Evolutionary conservation across 306 rosid genomes (phyloP).

Genomic region (Potentilla sterilis): DNA sequence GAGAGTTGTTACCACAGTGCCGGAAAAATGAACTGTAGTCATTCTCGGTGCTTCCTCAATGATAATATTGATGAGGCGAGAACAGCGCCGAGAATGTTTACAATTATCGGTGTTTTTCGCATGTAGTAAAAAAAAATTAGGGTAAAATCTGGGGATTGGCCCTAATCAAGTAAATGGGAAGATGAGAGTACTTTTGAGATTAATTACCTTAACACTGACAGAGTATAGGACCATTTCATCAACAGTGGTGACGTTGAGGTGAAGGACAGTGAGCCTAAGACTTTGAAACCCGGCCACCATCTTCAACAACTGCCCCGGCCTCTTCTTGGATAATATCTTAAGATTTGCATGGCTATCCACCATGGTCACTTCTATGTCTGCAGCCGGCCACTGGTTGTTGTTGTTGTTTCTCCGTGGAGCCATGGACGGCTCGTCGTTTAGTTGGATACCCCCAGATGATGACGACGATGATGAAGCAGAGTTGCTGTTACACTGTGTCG

Average conservation of each 20-base stretch:
- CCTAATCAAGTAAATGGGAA: background rate
- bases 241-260: slow-evolving; percentile 66
- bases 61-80: too few relatives aligned
- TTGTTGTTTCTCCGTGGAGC: slow-evolving; percentile 28
- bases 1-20: background rate
- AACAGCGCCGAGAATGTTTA: background rate
- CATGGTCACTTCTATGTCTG: slow-evolving; percentile 88
- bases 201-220: slow-evolving; percentile 64
- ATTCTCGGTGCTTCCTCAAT: background rate
- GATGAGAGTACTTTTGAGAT: background rate
- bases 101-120: background rate
- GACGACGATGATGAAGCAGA: background rate
- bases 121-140: background rate
- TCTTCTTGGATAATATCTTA: slow-evolving; percentile 62
- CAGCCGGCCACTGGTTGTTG: slow-evolving; percentile 32
- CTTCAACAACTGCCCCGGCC: slow-evolving; percentile 50
- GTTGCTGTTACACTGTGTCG: slow-evolving; percentile 20
- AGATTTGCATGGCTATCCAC: slow-evolving; percentile 83
- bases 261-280: slow-evolving; percentile 66
- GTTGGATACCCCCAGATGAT: background rate
- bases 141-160: background rate
- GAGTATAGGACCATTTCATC: slow-evolving; percentile 74
- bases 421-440: slow-evolving; percentile 34
- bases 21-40: background rate
- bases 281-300: slow-evolving; percentile 60